Conservation (phyloP, 1,284 basidiomycete genomes). For the Irpex lacteus region DNA sequence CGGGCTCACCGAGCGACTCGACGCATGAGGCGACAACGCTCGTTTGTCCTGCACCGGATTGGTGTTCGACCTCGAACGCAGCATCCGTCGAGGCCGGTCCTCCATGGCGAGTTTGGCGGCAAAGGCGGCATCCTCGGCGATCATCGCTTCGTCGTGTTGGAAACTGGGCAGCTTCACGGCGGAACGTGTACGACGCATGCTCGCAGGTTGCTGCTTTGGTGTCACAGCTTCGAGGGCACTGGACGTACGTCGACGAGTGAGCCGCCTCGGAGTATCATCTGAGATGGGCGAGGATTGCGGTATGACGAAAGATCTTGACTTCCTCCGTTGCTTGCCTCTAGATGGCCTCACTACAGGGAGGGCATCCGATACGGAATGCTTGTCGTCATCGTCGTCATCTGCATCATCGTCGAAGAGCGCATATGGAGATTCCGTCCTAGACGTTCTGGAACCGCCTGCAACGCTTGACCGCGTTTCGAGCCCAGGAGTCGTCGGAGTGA, state of each 20-base stretch:
- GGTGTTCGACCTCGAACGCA: constrained; percentile 30
- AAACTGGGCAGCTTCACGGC: not conserved
- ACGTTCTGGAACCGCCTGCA: not conserved
- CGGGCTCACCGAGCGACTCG: constrained; percentile 20
- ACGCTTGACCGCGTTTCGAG: constrained; percentile 4
- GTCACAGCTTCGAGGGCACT: not conserved
- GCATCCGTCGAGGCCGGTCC: constrained; percentile 28
- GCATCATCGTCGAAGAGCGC: constrained; percentile 28
- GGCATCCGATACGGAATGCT: constrained; percentile 3
- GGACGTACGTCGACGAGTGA: constrained; percentile 6
- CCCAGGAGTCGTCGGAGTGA: constrained; percentile 18
- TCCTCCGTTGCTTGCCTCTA: not conserved
- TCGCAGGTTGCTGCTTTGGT: not conserved
- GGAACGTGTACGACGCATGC: constrained; percentile 6
- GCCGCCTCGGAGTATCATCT: not conserved
- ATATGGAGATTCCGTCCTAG: constrained; percentile 20
- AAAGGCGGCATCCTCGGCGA: constrained; percentile 36
- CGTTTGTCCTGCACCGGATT: constrained; percentile 20
- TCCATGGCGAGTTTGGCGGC: constrained; percentile 37
- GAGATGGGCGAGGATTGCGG: constrained; percentile 1
- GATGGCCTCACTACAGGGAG: not conserved
- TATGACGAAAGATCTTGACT: not conserved
- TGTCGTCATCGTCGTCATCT: constrained; percentile 17
- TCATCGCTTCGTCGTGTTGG: constrained; percentile 7
- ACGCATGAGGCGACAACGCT: constrained; percentile 14